Evolutionary conservation across 352 stramenopile species (phyloP), one percentile per base, ranked within the genome.

Genomic region (Phytopythium ostracodes): DNA sequence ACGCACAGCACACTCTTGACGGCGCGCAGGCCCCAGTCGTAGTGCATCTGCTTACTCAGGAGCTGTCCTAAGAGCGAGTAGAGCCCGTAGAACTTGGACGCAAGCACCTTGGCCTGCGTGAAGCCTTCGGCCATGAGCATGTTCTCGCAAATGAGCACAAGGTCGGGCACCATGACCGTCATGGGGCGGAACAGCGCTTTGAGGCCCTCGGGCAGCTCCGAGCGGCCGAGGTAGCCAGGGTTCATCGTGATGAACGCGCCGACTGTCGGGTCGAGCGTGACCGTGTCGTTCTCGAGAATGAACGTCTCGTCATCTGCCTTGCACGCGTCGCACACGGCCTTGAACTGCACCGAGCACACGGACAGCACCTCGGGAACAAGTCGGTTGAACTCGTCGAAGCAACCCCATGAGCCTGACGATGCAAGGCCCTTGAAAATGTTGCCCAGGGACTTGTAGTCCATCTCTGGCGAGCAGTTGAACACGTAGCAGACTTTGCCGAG

Each of bases 171-270:
- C 92, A 98, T 98, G 47, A 98, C 92, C 17, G 95, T 98, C 87
- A 98, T 98, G 17, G 96, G 94, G 6, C 96, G 86, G 73, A 99
- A 98, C 3, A 99, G 70, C 9, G 93, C 93, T 68, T 98, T 98
- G 10, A 98, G 73, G 33, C 92, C 94, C 81, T 98, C 95, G 8
- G 96, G 95, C 7, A 98, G 78, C 65, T 98, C 95, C 0, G 88
- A 97, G 18, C 95, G 90, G 44, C 95, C 95, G 24, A 98, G 73
- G 68, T 99, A 99, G 17, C 94, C 96, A 4, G 96, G 96, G 68
- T 99, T 99, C 96, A 99, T 98, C 18, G 96, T 98, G 64, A 98
- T 98, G 68, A 97, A 99, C 10, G 91, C 94, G 38, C 96, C 96
- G 53, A 96, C 96, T 0, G 88, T 94, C 9, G 92, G 90, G 67